These are phyloP conservation scores for Eruca vesicaria DNA, from an alignment of 441 rosid genomes.

Conservation along the genomic window DNA sequence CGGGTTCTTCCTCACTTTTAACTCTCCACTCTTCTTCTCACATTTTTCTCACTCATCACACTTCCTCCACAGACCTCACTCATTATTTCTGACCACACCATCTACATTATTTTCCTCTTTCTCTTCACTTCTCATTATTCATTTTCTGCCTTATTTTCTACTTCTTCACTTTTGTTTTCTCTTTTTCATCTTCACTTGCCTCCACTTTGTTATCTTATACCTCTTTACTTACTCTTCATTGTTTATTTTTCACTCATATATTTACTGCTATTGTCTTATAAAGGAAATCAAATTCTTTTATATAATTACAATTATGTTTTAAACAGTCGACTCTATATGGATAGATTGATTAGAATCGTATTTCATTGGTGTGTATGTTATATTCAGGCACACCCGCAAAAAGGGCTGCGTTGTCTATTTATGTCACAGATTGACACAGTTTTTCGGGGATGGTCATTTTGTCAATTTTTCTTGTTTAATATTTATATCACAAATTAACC, in stretches of 20 bases:
- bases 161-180: not conserved
- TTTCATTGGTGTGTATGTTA: not conserved
- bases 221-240: not conserved
- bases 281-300: too few relatives aligned
- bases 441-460: too few relatives aligned
- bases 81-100: not conserved
- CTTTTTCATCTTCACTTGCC: too few relatives aligned
- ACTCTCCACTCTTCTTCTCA: not conserved
- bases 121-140: not conserved
- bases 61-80: not conserved
- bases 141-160: not conserved
- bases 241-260: too few relatives aligned
- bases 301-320: not conserved
- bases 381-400: not conserved
- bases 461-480: too few relatives aligned
- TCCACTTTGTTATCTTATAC: not conserved
- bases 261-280: not conserved
- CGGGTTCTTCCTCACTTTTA: not conserved
- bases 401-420: not conserved
- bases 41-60: not conserved
- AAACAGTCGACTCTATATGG: not conserved
- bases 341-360: not conserved
- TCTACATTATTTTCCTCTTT: not conserved
- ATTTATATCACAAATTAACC: too few relatives aligned
- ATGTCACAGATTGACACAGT: not conserved